phyloP scores from a whole-genome alignment of 495 filamentous ascomycete genomes.

The Talaromyces adpressus region DNA sequence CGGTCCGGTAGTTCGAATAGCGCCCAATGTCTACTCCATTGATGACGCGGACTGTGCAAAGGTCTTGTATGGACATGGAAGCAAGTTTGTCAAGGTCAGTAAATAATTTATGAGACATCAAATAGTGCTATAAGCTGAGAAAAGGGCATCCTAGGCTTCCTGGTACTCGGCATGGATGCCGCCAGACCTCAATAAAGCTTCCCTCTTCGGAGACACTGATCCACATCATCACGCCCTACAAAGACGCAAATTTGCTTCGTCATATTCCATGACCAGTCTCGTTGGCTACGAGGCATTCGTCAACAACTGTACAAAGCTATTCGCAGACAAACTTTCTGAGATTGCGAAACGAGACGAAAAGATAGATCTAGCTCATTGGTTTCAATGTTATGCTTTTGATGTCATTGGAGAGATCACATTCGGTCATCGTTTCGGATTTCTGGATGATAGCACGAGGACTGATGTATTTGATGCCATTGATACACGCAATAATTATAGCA shows the following conservation, averaged over 20 bases:
- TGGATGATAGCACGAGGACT: background rate
- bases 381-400: conserved; percentile 46
- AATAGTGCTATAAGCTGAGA: background rate
- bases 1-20: background rate
- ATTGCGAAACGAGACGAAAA: background rate
- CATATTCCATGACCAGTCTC: background rate
- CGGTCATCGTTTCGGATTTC: background rate
- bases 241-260: background rate
- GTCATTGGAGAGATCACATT: conserved; percentile 53
- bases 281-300: background rate
- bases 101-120: background rate
- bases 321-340: background rate
- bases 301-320: background rate
- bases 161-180: background rate
- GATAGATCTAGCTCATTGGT: conserved; percentile 20
- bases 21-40: background rate
- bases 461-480: background rate
- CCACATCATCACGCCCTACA: background rate
- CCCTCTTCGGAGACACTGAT: background rate
- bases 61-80: background rate
- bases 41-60: background rate
- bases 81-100: background rate
- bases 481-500: background rate
- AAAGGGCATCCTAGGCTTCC: background rate
- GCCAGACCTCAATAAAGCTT: background rate